These are phyloP conservation scores for Maudiozyma turicensis DNA, from an alignment of 805 yeast species.

Conservation along the genomic window DNA sequence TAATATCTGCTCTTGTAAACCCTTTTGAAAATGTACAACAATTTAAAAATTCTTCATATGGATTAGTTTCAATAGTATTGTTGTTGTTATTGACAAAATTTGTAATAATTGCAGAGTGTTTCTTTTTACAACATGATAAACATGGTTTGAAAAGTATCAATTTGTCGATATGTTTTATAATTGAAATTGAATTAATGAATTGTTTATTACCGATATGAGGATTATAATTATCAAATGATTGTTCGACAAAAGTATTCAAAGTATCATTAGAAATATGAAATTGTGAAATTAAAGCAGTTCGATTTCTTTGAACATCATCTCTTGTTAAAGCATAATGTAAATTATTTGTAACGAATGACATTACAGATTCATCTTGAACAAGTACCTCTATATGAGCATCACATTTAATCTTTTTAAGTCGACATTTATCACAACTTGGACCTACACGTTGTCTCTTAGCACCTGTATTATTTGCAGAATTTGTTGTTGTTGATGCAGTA, in stretches of 20 bases:
- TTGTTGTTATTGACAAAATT: not conserved
- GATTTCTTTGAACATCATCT: constrained; percentile 8
- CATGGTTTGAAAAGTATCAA: constrained; percentile 45
- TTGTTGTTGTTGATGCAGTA: not conserved
- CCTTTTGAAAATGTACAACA: constrained; percentile 54
- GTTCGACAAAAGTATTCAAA: not conserved
- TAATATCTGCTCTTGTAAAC: constrained; percentile 24
- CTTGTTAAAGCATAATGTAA: constrained; percentile 17
- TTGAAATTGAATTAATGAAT: not conserved
- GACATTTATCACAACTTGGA: constrained; percentile 66
- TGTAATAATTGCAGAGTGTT: not conserved
- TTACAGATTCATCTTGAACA: constrained; percentile 17
- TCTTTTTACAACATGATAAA: constrained; percentile 37
- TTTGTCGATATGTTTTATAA: constrained; percentile 27
- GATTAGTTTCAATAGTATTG: not conserved
- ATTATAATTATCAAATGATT: not conserved
- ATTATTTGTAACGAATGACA: constrained; percentile 9
- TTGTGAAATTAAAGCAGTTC: not conserved
- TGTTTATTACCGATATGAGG: not conserved
- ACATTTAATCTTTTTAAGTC: constrained; percentile 66
- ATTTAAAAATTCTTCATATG: not conserved
- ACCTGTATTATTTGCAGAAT: not conserved
- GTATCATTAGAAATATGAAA: not conserved
- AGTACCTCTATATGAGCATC: constrained; percentile 51
- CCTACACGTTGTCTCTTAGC: constrained; percentile 54